Percentiles rank a stretch among this genome's conserved stretches.
Evolutionary conservation across 2,329 filamentous ascomycete species (phyloP).

Genomic region (Plenodomus lindquistii): DNA sequence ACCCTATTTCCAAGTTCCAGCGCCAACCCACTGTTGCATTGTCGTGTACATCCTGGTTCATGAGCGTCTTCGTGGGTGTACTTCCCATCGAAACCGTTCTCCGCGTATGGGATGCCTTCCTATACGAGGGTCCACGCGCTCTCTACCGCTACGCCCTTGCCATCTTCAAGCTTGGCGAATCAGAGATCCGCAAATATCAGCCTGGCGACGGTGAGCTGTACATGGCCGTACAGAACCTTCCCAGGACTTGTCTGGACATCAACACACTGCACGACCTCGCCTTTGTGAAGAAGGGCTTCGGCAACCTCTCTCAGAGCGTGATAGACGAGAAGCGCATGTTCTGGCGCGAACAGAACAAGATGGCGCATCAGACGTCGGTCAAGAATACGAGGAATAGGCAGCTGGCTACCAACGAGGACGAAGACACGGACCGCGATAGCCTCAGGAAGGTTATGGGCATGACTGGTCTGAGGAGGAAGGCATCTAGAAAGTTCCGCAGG

Average conservation of each 20-base stretch:
- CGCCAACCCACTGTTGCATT: constrained; percentile 86
- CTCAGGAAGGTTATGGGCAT: constrained; percentile 21
- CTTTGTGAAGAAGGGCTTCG: constrained; percentile 78
- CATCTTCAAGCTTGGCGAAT: constrained; percentile 87
- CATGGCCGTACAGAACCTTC: constrained; percentile 86
- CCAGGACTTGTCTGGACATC: constrained; percentile 77
- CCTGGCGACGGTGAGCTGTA: constrained; percentile 94
- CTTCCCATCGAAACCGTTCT: constrained; percentile 89
- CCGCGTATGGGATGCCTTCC: constrained; percentile 93
- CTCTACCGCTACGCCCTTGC: constrained; percentile 89
- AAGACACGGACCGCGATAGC: constrained; percentile 28
- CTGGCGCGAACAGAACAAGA: constrained; percentile 40
- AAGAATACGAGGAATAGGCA: constrained; percentile 16
- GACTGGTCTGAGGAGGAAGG: constrained; percentile 26
- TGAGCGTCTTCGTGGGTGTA: constrained; percentile 94
- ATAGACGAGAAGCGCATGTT: constrained; percentile 71
- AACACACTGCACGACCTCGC: constrained; percentile 82
- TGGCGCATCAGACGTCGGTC: constrained; percentile 25
- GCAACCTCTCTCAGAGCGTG: constrained; percentile 76
- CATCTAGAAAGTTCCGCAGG: constrained; percentile 27
- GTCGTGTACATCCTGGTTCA: constrained; percentile 95
- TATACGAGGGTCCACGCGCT: constrained; percentile 93
- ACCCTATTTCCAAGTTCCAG: constrained; percentile 41
- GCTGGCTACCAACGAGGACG: constrained; percentile 9
- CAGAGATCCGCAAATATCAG: constrained; percentile 72